Evolutionary conservation across 2,329 filamentous ascomycete species (phyloP).

Genomic region (Tolypocladium ovalisporum): DNA sequence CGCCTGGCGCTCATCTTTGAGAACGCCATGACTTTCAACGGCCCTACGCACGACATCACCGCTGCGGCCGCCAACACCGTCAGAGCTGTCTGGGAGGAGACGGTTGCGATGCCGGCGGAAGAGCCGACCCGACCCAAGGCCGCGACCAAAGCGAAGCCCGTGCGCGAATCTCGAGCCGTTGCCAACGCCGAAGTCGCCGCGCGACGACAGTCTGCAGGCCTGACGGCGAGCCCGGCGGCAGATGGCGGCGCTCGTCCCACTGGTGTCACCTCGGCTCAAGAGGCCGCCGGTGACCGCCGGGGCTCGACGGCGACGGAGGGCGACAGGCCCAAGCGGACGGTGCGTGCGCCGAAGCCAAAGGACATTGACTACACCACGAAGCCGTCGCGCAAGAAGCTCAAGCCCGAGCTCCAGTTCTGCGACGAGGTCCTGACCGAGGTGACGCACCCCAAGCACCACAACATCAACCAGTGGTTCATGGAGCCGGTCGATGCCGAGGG

Average conservation of each 20-base stretch:
- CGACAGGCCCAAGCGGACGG: slow-evolving; percentile 79
- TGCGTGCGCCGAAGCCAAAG: slow-evolving; percentile 81
- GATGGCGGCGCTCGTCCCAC: slow-evolving; percentile 11
- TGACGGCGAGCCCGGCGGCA: slow-evolving; percentile 16
- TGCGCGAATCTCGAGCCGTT: slow-evolving; percentile 21
- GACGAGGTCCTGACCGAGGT: slow-evolving; percentile 72
- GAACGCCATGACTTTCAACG: slow-evolving; percentile 79
- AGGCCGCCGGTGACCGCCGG: slow-evolving; percentile 30
- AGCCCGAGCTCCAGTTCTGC: slow-evolving; percentile 83
- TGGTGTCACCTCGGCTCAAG: slow-evolving; percentile 7
- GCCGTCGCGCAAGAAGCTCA: slow-evolving; percentile 73
- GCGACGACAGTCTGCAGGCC: slow-evolving; percentile 18
- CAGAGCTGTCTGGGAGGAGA: slow-evolving; percentile 37
- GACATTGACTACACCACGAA: slow-evolving; percentile 79
- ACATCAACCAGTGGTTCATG: slow-evolving; percentile 64
- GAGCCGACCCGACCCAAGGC: slow-evolving; percentile 50
- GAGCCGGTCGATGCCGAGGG: slow-evolving; percentile 86
- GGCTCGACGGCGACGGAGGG: slow-evolving; percentile 69
- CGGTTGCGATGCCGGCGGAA: slow-evolving; percentile 31
- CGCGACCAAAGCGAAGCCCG: slow-evolving; percentile 26
- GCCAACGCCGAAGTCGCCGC: slow-evolving; percentile 12
- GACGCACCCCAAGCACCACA: slow-evolving; percentile 59
- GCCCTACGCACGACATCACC: slow-evolving; percentile 62
- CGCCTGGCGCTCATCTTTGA: slow-evolving; percentile 70
- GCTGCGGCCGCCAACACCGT: slow-evolving; percentile 43